Evolutionary conservation across 1,284 basidiomycete genomes (phyloP), one percentile per base, ranked within the genome.

Genomic region (Apiotrichum porosum): DNA sequence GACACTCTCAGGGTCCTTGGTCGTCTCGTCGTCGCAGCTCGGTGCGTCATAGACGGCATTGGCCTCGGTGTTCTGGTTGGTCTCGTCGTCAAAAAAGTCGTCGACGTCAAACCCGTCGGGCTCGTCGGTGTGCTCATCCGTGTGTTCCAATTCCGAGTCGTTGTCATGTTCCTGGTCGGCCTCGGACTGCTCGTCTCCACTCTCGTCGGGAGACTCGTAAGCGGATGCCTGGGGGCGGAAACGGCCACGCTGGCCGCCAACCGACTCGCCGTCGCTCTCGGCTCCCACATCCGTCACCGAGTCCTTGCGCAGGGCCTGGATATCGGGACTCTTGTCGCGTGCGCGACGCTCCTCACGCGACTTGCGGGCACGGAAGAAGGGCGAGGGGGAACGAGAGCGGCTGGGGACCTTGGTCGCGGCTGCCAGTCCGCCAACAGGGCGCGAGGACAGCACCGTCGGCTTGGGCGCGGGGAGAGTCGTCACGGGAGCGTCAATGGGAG

Each of bases 21-120:
- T 28, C 14, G 36, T n/a, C 17, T 30, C 14, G n/a, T 62, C 63
- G 37, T 67, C 68, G 35, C 33, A 32, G 6, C 30, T 17, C 17
- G 47, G 41, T 13, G 41, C 48, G 9, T 44, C 48, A 42, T 62
- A 67, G 49, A 69, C 67, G 0, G 88, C 83, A 63, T 93, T 92
- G 51, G 77, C 78, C 65, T 84, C 81, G 1, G 83, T 85, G 64
- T 86, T 84, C 58, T 78, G 75, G 62, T 82, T 80, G 0, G 84
- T 94, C 61, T 88, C 78, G 39, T 83, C 80, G 70, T 93, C 87
- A 56, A 91, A 84, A 38, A 81, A 79, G n/a, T 63, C 62, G 26
- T 74, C 73, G 24, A 75, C 72, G 6, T 65, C 69, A 35, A 60
- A 62, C 32, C 70, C 69, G 22, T 74, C 74, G 18, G 72, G 70